Base-by-base conservation (phyloP, 352 stramenopile species). In the Phytophthora pinifolia region DNA sequence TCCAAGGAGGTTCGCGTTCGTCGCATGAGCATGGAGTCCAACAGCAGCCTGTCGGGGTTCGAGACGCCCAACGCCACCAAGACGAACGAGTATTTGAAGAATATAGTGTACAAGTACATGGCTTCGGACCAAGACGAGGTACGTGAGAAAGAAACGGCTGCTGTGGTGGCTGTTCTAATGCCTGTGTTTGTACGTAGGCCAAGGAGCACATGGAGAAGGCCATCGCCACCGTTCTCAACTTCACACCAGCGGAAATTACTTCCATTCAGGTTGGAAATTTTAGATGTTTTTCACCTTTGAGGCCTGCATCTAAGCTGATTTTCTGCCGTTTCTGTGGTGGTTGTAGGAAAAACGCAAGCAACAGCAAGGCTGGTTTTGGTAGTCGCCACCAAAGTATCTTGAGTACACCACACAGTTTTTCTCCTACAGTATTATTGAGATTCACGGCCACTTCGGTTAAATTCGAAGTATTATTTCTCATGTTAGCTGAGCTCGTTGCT, bases 91-190 rank as follows among this genome's bases (percentile, higher is more conserved):
- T 95, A 95, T 67, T 58, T 95, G 59, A 93, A 93, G 68, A 95
- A 95, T 61, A 95, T 95, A 54, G 81, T 95, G 65, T 89, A 89
- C 74, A 92, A 93, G 70, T 95, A 95, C 77, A 93, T 95, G 85
- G 86, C 72, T 38, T 87, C 80, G n/a, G 82, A 90, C 41, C 82
- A 89, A 59, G 74, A 81, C 36, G 84, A 94, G 58, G 80, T 83
- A 55, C 45, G 56, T 57, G 2, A 27, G 6, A 4, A 27, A 4
- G 6, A 2, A 4, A 29, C n/a, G n/a, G n/a, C n/a, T n/a, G n/a
- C n/a, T n/a, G 3, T 8, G 49, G 13, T 38, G n/a, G 6, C 8
- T 31, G 29, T 33, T 8, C 22, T 59, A 46, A 50, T 50, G 15
- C 10, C 22, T 33, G 25, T 43, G 8, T 0, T 57, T 53, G 43